These are phyloP conservation scores for Umbelopsis vinacea DNA, from an alignment of 192 early-diverging fungal species.

Conservation along the genomic window DNA sequence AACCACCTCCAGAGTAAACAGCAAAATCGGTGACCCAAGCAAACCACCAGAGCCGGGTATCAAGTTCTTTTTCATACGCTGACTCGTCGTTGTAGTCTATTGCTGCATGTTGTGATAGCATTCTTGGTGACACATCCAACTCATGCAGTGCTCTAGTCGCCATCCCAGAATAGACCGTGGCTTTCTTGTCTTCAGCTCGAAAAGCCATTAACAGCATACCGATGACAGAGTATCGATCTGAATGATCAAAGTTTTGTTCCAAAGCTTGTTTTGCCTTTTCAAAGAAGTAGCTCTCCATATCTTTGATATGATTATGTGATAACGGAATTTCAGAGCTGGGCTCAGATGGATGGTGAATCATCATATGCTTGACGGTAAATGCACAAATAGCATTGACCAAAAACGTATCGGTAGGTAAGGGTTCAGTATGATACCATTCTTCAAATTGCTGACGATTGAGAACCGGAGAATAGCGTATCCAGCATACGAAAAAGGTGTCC, in stretches of 20 bases:
- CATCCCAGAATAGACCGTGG: slow-evolving; percentile 34
- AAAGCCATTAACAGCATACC: slow-evolving; percentile 29
- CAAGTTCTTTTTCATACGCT: slow-evolving; percentile 37
- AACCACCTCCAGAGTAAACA: slow-evolving; percentile 31
- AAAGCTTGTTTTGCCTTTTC: slow-evolving; percentile 31
- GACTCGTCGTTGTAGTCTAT: slow-evolving; percentile 30
- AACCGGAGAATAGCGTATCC: slow-evolving; percentile 37
- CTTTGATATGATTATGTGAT: slow-evolving; percentile 25
- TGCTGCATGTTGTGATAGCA: slow-evolving; percentile 12
- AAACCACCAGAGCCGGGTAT: slow-evolving; percentile 49
- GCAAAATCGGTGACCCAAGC: slow-evolving; percentile 41
- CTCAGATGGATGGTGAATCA: slow-evolving; percentile 29
- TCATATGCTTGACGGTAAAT: slow-evolving; percentile 31
- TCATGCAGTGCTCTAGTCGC: slow-evolving; percentile 36
- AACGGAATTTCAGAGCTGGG: not conserved
- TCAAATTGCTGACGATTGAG: slow-evolving; percentile 39
- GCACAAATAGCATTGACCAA: slow-evolving; percentile 44
- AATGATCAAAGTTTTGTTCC: slow-evolving; percentile 38
- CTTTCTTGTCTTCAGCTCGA: slow-evolving; percentile 31
- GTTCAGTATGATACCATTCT: slow-evolving; percentile 35
- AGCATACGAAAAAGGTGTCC: slow-evolving; percentile 39
- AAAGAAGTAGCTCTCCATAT: slow-evolving; percentile 44
- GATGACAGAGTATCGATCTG: slow-evolving; percentile 36
- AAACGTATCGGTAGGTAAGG: slow-evolving; percentile 27
- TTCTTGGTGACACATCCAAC: slow-evolving; percentile 39